phyloP scores from a whole-genome alignment of 805 yeast genomes.

The Debaryomyces castellii region DNA sequence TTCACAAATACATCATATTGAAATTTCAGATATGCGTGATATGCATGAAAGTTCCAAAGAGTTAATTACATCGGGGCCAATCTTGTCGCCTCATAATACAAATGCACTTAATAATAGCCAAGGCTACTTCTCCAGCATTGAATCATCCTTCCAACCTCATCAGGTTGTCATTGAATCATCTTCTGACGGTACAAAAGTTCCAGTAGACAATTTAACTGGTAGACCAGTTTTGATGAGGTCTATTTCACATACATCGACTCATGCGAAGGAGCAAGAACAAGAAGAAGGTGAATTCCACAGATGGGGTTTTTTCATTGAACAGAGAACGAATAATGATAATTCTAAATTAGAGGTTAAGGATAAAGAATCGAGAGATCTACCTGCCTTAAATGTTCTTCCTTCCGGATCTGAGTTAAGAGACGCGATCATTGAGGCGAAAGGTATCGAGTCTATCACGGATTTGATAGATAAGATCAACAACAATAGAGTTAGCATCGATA shows the following conservation, averaged over 20 bases:
- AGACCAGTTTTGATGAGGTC: slow-evolving; percentile 66
- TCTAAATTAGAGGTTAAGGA: slow-evolving; percentile 4
- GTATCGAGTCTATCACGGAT: slow-evolving; percentile 67
- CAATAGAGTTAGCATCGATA: slow-evolving; percentile 51
- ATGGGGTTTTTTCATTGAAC: slow-evolving; percentile 79
- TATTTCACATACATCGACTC: slow-evolving; percentile 60
- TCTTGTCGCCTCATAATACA: slow-evolving; percentile 44
- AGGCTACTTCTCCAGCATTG: slow-evolving; percentile 20
- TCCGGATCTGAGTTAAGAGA: slow-evolving; percentile 56
- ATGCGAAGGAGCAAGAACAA: slow-evolving; percentile 76
- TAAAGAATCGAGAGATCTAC: slow-evolving; percentile 14
- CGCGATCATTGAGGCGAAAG: slow-evolving; percentile 71
- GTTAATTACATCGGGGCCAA: slow-evolving; percentile 52
- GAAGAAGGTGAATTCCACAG: slow-evolving; percentile 93
- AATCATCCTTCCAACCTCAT: slow-evolving; percentile 53
- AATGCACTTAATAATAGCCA: slow-evolving; percentile 17
- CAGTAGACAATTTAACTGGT: slow-evolving; percentile 70
- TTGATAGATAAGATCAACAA: slow-evolving; percentile 63
- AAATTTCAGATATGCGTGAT: slow-evolving; percentile 12
- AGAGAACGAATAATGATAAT: slow-evolving; percentile 40
- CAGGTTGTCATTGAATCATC: slow-evolving; percentile 68
- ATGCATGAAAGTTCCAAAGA: slow-evolving; percentile 52
- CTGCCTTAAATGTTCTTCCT: slow-evolving; percentile 44
- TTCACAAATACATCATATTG: background rate
- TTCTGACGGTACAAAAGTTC: slow-evolving; percentile 48